These are phyloP conservation scores for Isabelozyma heimii DNA, from an alignment of 805 yeast species.

Conservation along the genomic window DNA sequence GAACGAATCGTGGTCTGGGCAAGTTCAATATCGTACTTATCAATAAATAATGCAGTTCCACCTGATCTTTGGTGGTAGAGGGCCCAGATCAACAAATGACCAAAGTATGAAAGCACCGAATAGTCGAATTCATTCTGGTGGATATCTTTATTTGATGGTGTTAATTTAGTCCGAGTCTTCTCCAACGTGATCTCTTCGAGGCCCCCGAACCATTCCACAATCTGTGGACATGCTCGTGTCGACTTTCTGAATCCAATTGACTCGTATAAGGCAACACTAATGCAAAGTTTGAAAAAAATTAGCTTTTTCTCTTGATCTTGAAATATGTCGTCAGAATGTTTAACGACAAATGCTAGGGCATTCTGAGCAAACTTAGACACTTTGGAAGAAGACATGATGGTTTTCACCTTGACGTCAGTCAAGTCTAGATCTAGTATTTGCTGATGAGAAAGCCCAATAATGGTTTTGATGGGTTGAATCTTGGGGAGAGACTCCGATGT, in stretches of 20 bases:
- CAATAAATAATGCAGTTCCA: slow-evolving; percentile 8
- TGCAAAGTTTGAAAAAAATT: slow-evolving; percentile 27
- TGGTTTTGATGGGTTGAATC: slow-evolving; percentile 31
- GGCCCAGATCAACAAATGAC: slow-evolving; percentile 39
- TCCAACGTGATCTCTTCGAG: slow-evolving; percentile 30
- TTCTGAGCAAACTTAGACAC: slow-evolving; percentile 26
- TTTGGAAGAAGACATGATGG: slow-evolving; percentile 29
- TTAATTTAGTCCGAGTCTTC: slow-evolving; percentile 30
- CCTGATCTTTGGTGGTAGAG: slow-evolving; percentile 18
- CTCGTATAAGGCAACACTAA: slow-evolving; percentile 34
- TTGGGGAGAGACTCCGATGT: slow-evolving; percentile 25
- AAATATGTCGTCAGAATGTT: slow-evolving; percentile 23
- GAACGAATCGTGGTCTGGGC: slow-evolving; percentile 12
- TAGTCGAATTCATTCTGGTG: slow-evolving; percentile 38
- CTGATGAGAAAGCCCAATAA: slow-evolving; percentile 33
- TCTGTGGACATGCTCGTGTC: slow-evolving; percentile 18
- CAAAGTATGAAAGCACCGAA: slow-evolving; percentile 34
- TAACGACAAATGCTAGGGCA: slow-evolving; percentile 21
- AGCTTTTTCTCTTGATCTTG: slow-evolving; percentile 13
- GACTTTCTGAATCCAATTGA: slow-evolving; percentile 32
- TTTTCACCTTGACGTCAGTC: slow-evolving; percentile 37
- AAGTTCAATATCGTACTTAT: slow-evolving; percentile 17
- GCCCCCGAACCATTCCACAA: slow-evolving; percentile 24
- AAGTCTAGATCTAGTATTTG: slow-evolving; percentile 29
- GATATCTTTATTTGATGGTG: slow-evolving; percentile 30